These are phyloP conservation scores for Globisporangium heterothallicum DNA, from an alignment of 352 stramenopile species.

Conservation along the genomic window DNA sequence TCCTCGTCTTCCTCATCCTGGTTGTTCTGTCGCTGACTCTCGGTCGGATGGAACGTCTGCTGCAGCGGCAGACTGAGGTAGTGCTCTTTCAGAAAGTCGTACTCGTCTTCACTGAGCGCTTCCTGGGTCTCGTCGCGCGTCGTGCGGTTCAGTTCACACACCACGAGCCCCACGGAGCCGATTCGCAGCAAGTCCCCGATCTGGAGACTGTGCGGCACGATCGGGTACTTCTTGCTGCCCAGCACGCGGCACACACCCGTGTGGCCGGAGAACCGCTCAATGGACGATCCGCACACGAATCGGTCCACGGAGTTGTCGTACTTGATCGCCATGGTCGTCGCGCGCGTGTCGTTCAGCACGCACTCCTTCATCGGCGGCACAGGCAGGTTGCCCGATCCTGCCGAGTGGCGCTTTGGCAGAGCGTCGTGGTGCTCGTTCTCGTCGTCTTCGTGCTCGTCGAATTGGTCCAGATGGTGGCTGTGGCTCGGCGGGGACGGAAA, in stretches of 20 bases:
- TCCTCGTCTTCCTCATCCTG: conserved; percentile 10
- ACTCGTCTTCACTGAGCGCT: conserved; percentile 76
- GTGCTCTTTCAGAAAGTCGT: conserved; percentile 85
- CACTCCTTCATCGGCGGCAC: conserved; percentile 70
- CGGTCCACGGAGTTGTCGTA: conserved; percentile 56
- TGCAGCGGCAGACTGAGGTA: conserved; percentile 79
- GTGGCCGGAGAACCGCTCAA: conserved; percentile 89
- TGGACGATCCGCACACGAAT: conserved; percentile 81
- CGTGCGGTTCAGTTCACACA: conserved; percentile 86
- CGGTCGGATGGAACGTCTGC: conserved; percentile 75
- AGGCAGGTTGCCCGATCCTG: background rate
- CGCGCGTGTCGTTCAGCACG: conserved; percentile 76
- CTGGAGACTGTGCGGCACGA: conserved; percentile 66
- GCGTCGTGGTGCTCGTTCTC: too few relatives aligned
- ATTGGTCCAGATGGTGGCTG: too few relatives aligned
- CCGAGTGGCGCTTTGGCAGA: conserved; percentile 2
- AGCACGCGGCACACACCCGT: conserved; percentile 88
- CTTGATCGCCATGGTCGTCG: conserved; percentile 72
- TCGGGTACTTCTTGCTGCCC: conserved; percentile 82
- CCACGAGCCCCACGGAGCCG: conserved; percentile 88
- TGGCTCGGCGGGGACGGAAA: conserved; percentile 23
- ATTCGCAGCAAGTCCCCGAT: conserved; percentile 86
- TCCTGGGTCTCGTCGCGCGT: conserved; percentile 62
- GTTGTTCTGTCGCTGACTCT: conserved; percentile 6
- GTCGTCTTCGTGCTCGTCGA: conserved; percentile 6